Percentiles rank a stretch among this genome's conserved stretches.
These are phyloP conservation scores for Gautieria morchelliformis DNA, from an alignment of 768 basidiomycete genomes.

Conservation along the genomic window DNA sequence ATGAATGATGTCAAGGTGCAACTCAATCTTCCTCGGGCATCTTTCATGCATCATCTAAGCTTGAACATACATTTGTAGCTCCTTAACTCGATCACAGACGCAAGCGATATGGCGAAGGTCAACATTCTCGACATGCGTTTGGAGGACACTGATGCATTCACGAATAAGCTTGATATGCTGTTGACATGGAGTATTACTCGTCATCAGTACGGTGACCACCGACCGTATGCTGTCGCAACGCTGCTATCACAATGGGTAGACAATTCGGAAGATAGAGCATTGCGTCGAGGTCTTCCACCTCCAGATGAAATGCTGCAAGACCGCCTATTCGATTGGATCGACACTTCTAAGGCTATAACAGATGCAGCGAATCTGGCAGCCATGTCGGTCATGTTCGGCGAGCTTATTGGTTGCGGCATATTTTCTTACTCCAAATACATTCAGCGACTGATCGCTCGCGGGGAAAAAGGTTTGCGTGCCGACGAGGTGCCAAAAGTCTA, in stretches of 20 bases:
- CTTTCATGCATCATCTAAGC: slow-evolving; percentile 3
- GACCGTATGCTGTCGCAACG: slow-evolving; percentile 65
- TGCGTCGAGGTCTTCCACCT: slow-evolving; percentile 48
- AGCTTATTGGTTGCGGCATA: slow-evolving; percentile 56
- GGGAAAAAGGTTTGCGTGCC: slow-evolving; percentile 51
- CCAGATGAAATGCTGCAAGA: slow-evolving; percentile 64
- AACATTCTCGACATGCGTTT: slow-evolving; percentile 42
- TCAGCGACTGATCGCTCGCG: slow-evolving; percentile 72
- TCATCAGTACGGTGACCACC: slow-evolving; percentile 74
- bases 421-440: slow-evolving; percentile 72
- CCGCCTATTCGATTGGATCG: slow-evolving; percentile 73
- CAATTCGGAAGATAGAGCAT: slow-evolving; percentile 51
- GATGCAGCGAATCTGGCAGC: slow-evolving; percentile 45
- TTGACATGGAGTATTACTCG: slow-evolving; percentile 77
- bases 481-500: slow-evolving; percentile 32
- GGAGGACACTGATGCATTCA: slow-evolving; percentile 34
- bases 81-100: slow-evolving; percentile 65
- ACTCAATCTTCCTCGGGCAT: slow-evolving; percentile 11
- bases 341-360: slow-evolving; percentile 51
- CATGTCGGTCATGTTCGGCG: slow-evolving; percentile 62
- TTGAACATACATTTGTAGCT: slow-evolving; percentile 32
- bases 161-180: slow-evolving; percentile 62
- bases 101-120: slow-evolving; percentile 49
- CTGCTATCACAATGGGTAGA: slow-evolving; percentile 56
- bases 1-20: slow-evolving; percentile 43